Base-by-base conservation (phyloP, 495 filamentous ascomycete species). In the Coniosporium apollinis region DNA sequence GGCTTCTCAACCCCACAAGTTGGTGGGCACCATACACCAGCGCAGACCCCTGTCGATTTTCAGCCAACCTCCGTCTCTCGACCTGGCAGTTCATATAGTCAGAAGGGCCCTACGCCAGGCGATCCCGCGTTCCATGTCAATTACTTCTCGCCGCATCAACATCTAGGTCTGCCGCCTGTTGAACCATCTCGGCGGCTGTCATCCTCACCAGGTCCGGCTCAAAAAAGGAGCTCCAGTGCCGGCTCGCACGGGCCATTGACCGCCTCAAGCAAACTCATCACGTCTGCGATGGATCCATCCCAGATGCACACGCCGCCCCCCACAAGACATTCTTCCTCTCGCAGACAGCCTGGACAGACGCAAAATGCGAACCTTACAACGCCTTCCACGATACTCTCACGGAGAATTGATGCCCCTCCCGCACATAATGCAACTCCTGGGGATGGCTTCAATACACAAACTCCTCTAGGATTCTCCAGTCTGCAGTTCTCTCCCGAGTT, bases 291-390 rank as follows among this genome's bases (percentile, higher is more conserved):
- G 31, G 50, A 57, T 41, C 51, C 54, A 3, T 41, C 65, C 18
- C 72, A 69, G 2, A 76, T 76, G 60, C 72, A 76, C 53, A 79
- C 72, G 13, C 72, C 74, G 10, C 73, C 74, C 26, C 72, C 72
- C 1, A 76, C 71, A 22, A 66, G 72, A 49, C 70, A 69, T 22
- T 69, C 69, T 4, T 47, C 18, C 32, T 24, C 48, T 4, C 56
- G 43, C 17, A 52, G 53, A 33, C 54, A 60, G 38, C 25, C 43
- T 21, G 44, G 54, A 29, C 57, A 60, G 31, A 44, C 50, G 19
- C 44, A 50, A 17, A 17, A 30, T 3, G 46, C 51, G 5, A 46
- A 51, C 28, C 40, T 58, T 31, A 41, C 34, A 21, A 60, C 58
- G 18, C 50, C 55, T 21, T 52, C 51, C 28, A 57, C 46, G 3